These are phyloP conservation scores for Silene conica DNA, from an alignment of 148 eudicot species.

Conservation along the genomic window DNA sequence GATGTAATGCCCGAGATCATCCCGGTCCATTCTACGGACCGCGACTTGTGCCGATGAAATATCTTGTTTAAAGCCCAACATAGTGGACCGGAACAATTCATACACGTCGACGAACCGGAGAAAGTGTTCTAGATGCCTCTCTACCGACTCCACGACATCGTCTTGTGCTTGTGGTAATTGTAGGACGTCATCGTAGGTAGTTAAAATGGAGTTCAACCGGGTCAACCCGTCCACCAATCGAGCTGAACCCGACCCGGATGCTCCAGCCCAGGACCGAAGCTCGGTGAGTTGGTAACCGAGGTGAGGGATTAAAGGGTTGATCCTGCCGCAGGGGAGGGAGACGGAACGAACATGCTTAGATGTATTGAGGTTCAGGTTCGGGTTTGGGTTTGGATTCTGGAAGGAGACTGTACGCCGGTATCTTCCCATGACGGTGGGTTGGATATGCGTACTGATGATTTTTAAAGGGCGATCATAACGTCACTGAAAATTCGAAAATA, in stretches of 20 bases:
- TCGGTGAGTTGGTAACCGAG: conserved; percentile 43
- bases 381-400: conserved; percentile 40
- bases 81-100: conserved; percentile 49
- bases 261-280: conserved; percentile 35
- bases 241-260: conserved; percentile 21
- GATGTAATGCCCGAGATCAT: conserved; percentile 30
- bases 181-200: conserved; percentile 63
- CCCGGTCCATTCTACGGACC: conserved; percentile 44
- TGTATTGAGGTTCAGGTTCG: conserved; percentile 29
- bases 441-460: no score
- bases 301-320: conserved; percentile 61
- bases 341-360: conserved; percentile 59
- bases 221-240: conserved; percentile 40
- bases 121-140: conserved; percentile 61
- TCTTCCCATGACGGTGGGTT: conserved; percentile 19
- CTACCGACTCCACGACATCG: conserved; percentile 30
- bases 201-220: conserved; percentile 43
- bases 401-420: conserved; percentile 76
- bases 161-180: conserved; percentile 56
- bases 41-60: conserved; percentile 60
- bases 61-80: conserved; percentile 49
- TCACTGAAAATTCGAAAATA: background rate
- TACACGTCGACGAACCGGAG: conserved; percentile 60
- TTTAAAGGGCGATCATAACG: no score
- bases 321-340: conserved; percentile 59